phyloP scores from a whole-genome alignment of 2,329 filamentous ascomycete genomes.

The Amphichorda felina region DNA sequence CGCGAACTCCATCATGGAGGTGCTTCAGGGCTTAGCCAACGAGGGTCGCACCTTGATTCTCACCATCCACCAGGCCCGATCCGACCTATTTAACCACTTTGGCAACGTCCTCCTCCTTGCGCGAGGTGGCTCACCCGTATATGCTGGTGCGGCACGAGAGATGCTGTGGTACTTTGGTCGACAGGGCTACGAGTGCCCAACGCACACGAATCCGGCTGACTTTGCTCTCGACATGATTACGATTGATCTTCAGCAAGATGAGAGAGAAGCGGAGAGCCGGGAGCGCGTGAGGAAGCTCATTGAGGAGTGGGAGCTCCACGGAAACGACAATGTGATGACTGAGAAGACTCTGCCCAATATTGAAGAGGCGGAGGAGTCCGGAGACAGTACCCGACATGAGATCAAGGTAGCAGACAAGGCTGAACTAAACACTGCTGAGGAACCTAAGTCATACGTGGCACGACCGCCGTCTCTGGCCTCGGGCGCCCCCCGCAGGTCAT shows the following conservation, averaged over 20 bases:
- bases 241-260: constrained; percentile 56
- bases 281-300: constrained; percentile 51
- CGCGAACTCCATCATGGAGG: constrained; percentile 64
- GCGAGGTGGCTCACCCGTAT: constrained; percentile 56
- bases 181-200: constrained; percentile 52
- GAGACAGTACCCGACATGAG: too few species aligned
- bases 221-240: constrained; percentile 70
- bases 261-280: constrained; percentile 49
- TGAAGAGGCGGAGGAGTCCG: neutral
- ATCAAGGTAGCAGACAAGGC: too few species aligned
- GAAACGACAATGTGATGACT: neutral
- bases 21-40: constrained; percentile 55
- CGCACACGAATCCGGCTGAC: constrained; percentile 64
- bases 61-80: constrained; percentile 70
- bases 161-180: constrained; percentile 55
- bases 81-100: constrained; percentile 60
- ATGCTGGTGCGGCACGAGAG: constrained; percentile 47
- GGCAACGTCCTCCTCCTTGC: constrained; percentile 61
- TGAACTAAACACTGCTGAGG: too few species aligned
- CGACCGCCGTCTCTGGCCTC: constrained; percentile 6
- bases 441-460: too few species aligned
- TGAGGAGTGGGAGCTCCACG: constrained; percentile 35
- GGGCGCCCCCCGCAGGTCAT: constrained; percentile 22
- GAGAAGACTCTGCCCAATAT: neutral
- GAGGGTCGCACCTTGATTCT: constrained; percentile 65